Base-by-base conservation (phyloP, 352 stramenopile species). In the Vaucheria bursata region DNA sequence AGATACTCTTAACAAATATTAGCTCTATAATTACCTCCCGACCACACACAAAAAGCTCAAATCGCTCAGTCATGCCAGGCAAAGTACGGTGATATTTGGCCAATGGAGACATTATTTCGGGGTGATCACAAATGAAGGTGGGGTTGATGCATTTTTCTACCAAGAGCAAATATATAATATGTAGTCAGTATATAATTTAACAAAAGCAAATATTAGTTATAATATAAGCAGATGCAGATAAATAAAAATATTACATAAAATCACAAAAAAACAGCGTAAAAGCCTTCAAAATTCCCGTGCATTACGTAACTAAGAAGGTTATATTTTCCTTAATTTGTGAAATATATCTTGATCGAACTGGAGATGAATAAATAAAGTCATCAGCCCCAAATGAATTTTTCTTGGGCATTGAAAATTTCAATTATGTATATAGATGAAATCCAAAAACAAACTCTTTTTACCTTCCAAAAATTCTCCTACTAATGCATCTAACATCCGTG, bases 61-160 rank as follows among this genome's bases (percentile, higher is more conserved):
- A 99, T 72, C 95, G 89, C 85, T 99, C 96, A 1, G 95, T 98
- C 74, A 99, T 85, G 36, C 90, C 89, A 7, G 87, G 80, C 84
- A 97, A 95, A 8, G 91, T 88, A 49, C 94, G 89, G 78, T 98
- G 94, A 64, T 91, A 88, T 83, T 98, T 98, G 45, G 90, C 90
- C 39, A 99, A 84, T 35, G 95, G 95, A 85, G 93, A 98, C 92
- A 98, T 97, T 71, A 97, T 95, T 79, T 93, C 89, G 32, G 96
- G 96, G 84, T 99, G 95, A 82, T 98, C 96, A 74, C 92, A 97
- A 82, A 99, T 91, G 85, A 99, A 99, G 50, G 95, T 97, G 66
- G 96, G 96, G 84, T 97, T 91, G 66, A 96, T 86, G 75, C 92
- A 91, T 35, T 93, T 88, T 66, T 88, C 84, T 69, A 38, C 18